These are phyloP conservation scores for Suhomyces bolitotheri DNA, from an alignment of 1,139 yeast genomes.

Conservation along the genomic window DNA sequence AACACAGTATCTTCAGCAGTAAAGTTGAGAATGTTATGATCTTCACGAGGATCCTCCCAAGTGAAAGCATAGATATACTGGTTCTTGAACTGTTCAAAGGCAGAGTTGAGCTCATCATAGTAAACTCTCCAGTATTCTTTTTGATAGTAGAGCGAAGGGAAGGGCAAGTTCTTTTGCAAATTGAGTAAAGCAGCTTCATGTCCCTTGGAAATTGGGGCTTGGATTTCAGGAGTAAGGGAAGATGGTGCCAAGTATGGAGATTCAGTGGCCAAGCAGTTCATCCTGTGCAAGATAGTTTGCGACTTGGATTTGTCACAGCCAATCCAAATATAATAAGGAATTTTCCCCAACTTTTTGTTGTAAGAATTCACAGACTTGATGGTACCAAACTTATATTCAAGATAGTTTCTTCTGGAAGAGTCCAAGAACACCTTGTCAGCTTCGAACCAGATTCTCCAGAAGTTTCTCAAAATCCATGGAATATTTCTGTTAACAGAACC, in stretches of 20 bases:
- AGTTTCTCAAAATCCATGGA: constrained; percentile 74
- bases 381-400: constrained; percentile 80
- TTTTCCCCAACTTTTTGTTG: constrained; percentile 64
- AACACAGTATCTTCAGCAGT: constrained; percentile 66
- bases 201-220: constrained; percentile 52
- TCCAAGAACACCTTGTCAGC: constrained; percentile 79
- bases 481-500: constrained; percentile 70
- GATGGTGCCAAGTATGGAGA: constrained; percentile 76
- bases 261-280: constrained; percentile 75
- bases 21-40: constrained; percentile 62
- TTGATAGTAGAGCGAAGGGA: constrained; percentile 78
- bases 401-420: constrained; percentile 76
- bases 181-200: constrained; percentile 73
- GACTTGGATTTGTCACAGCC: constrained; percentile 74
- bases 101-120: constrained; percentile 69
- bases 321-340: constrained; percentile 81
- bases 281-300: constrained; percentile 57
- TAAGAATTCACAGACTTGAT: constrained; percentile 68
- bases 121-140: constrained; percentile 75
- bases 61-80: constrained; percentile 85
- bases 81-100: constrained; percentile 68
- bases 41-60: constrained; percentile 90
- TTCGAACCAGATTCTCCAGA: constrained; percentile 89
- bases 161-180: constrained; percentile 66
- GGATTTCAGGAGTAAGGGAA: constrained; percentile 17